phyloP scores from a whole-genome alignment of 768 basidiomycete species.

The Myochromella boudieri region DNA sequence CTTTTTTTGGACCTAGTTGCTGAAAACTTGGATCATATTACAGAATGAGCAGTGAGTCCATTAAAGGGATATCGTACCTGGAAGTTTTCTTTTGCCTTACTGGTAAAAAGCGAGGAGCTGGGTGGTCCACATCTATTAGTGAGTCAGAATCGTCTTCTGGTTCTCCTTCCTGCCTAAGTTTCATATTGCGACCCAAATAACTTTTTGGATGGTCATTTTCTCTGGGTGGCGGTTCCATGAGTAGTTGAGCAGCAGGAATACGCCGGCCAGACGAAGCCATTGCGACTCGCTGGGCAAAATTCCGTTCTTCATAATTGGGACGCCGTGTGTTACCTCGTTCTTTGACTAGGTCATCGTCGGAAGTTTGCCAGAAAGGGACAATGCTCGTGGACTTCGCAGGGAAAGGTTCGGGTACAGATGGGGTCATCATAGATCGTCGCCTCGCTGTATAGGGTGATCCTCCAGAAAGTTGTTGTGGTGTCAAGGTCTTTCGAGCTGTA shows the following conservation, averaged over 20 bases:
- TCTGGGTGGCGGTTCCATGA: not conserved
- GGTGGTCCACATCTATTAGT: conserved; percentile 13
- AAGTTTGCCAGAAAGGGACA: conserved; percentile 18
- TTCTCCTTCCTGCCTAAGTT: conserved; percentile 9
- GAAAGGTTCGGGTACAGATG: conserved; percentile 1
- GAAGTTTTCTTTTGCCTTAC: not conserved
- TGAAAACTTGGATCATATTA: not conserved
- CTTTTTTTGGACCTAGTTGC: conserved; percentile 16
- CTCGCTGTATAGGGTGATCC: conserved; percentile 6
- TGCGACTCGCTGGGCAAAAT: conserved; percentile 14
- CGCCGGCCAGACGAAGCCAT: conserved; percentile 8
- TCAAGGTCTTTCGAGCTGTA: conserved; percentile 9
- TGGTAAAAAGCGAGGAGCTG: not conserved
- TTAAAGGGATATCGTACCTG: not conserved
- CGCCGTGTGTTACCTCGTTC: conserved; percentile 5
- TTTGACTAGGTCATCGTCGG: conserved; percentile 14
- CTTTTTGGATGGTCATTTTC: conserved; percentile 1
- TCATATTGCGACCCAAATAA: conserved; percentile 11
- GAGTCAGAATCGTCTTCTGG: conserved; percentile 7
- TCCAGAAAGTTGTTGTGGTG: not conserved
- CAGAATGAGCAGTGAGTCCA: not conserved
- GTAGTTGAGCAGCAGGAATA: not conserved
- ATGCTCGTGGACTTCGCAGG: conserved; percentile 11
- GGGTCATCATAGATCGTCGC: conserved; percentile 10
- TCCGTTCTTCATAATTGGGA: conserved; percentile 6